Evolutionary conservation across 73 alveolate species (phyloP).

Genomic region (Stentor roeselii): DNA sequence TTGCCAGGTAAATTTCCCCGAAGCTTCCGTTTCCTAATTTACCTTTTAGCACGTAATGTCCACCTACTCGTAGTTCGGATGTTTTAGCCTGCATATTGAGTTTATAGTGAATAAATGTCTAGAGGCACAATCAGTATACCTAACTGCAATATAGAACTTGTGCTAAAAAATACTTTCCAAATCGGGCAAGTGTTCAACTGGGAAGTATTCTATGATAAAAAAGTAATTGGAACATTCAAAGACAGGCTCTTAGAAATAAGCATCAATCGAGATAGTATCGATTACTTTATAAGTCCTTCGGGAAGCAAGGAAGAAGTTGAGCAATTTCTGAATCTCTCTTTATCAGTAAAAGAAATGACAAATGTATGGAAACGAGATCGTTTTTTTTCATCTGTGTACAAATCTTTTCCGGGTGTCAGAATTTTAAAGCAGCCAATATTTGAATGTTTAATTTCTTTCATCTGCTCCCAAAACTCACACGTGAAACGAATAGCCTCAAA

Average conservation of each 20-base stretch:
- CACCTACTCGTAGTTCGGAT: not conserved
- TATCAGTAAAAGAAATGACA: conserved; percentile 18
- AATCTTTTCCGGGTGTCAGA: conserved; percentile 55
- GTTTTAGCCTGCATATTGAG: too few species aligned
- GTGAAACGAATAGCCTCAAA: conserved; percentile 50
- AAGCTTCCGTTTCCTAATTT: conserved; percentile 91
- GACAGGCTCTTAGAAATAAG: conserved; percentile 43
- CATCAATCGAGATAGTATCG: conserved; percentile 10
- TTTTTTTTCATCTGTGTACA: conserved; percentile 30
- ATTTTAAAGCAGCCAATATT: conserved; percentile 62
- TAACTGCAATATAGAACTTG: conserved; percentile 45
- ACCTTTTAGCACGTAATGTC: conserved; percentile 17
- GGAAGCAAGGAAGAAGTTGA: conserved; percentile 24
- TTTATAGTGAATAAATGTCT: too few species aligned
- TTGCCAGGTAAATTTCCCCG: conserved; percentile 83
- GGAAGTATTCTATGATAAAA: conserved; percentile 34
- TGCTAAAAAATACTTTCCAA: conserved; percentile 56
- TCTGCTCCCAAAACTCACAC: conserved; percentile 60
- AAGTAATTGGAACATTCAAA: conserved; percentile 46
- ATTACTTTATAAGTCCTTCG: not conserved
- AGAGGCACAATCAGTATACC: too few species aligned
- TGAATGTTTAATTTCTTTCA: conserved; percentile 69
- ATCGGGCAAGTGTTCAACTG: conserved; percentile 76
- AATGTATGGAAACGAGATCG: conserved; percentile 34
- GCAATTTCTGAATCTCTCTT: conserved; percentile 15